phyloP scores from a whole-genome alignment of 2,329 filamentous ascomycete species.

The Aspergillus clavatus region DNA sequence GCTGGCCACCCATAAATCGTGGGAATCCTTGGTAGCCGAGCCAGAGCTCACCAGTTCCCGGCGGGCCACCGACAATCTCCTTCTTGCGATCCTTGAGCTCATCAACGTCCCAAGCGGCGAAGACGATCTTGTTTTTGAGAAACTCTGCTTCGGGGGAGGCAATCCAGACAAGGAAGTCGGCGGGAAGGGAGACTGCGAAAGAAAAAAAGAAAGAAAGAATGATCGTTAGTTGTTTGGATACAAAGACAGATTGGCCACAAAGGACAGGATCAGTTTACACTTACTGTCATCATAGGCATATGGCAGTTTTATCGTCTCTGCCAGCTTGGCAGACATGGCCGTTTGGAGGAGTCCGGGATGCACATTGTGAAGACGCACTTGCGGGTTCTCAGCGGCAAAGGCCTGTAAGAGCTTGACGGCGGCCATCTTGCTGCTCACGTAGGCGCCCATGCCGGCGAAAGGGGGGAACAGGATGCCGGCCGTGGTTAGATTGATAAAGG shows the following conservation, averaged over 20 bases:
- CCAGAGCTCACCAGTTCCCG: slow-evolving; percentile 5
- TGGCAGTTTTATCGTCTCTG: slow-evolving; percentile 8
- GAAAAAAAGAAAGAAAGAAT: background rate
- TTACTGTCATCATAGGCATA: slow-evolving; percentile 10
- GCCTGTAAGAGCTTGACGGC: slow-evolving; percentile 10
- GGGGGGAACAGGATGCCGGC: slow-evolving; percentile 9
- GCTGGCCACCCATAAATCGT: slow-evolving; percentile 2
- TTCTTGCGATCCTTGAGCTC: slow-evolving; percentile 26
- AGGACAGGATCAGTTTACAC: slow-evolving; percentile 2
- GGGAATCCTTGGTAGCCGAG: slow-evolving; percentile 6
- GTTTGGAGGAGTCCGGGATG: slow-evolving; percentile 15
- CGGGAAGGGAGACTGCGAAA: slow-evolving; percentile 19
- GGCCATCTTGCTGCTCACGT: slow-evolving; percentile 13
- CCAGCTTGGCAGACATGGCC: slow-evolving; percentile 16
- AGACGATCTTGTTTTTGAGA: slow-evolving; percentile 35
- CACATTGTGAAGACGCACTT: slow-evolving; percentile 14
- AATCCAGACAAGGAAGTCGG: slow-evolving; percentile 34
- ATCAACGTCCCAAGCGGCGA: slow-evolving; percentile 39
- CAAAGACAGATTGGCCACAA: background rate
- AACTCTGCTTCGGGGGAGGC: slow-evolving; percentile 36
- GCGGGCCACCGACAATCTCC: slow-evolving; percentile 13
- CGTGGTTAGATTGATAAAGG: slow-evolving; percentile 7
- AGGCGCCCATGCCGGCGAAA: slow-evolving; percentile 10
- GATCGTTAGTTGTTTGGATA: background rate
- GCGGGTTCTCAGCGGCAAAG: slow-evolving; percentile 12